A percentile compares a stretch with the other conserved stretches of the same genome.
phyloP scores from a whole-genome alignment of 2,329 filamentous ascomycete species.

The Aureobasidium sp. region DNA sequence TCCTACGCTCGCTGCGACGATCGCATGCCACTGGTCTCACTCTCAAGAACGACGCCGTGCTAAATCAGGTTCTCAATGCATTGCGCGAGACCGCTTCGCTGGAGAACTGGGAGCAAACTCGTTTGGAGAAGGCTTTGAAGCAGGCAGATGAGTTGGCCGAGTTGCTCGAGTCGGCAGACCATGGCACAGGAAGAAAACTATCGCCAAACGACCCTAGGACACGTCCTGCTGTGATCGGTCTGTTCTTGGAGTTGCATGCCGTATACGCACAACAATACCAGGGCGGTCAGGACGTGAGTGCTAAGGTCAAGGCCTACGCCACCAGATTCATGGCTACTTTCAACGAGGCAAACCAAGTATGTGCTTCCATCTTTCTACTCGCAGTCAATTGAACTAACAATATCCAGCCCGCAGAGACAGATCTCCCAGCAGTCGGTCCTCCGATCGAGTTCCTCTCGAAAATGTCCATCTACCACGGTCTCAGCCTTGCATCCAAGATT shows the following conservation, averaged over 20 bases:
- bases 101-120: constrained; percentile 28
- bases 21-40: constrained; percentile 26
- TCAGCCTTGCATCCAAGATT: constrained; percentile 33
- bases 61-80: constrained; percentile 27
- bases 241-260: constrained; percentile 36
- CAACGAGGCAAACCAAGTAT: constrained; percentile 13
- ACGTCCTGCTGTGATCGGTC: constrained; percentile 31
- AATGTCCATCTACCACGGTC: constrained; percentile 35
- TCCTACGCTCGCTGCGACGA: constrained; percentile 26
- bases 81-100: constrained; percentile 27
- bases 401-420: constrained; percentile 13
- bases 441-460: constrained; percentile 23
- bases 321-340: constrained; percentile 29
- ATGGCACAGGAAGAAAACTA: constrained; percentile 23
- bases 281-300: constrained; percentile 26
- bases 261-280: constrained; percentile 29
- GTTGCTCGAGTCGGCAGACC: constrained; percentile 33
- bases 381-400: not conserved
- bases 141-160: constrained; percentile 31
- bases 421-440: constrained; percentile 8
- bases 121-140: constrained; percentile 30
- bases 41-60: constrained; percentile 24
- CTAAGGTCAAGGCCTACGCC: constrained; percentile 32
- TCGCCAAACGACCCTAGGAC: constrained; percentile 23
- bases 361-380: not conserved